phyloP scores from a whole-genome alignment of 2,329 filamentous ascomycete species.

The Eurotiales sp. region DNA sequence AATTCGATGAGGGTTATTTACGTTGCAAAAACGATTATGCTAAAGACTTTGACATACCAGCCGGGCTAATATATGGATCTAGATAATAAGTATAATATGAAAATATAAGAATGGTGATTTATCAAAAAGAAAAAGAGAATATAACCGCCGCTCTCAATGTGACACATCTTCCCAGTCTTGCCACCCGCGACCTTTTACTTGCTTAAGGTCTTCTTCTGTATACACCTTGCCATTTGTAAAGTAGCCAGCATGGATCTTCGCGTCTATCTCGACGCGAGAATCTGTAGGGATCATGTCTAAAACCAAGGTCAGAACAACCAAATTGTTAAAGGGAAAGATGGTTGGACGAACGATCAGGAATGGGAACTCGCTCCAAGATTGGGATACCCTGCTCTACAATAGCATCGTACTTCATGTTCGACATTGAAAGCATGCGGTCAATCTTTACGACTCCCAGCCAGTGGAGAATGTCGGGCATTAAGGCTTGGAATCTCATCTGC shows the following conservation, averaged over 20 bases:
- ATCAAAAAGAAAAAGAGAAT: too few relatives aligned
- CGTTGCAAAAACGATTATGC: too few relatives aligned
- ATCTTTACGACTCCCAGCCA: conserved; percentile 99
- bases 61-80: too few relatives aligned
- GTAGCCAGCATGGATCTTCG: conserved; percentile 88
- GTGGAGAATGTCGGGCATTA: conserved; percentile 97
- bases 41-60: too few relatives aligned
- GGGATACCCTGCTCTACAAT: conserved; percentile 55
- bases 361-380: conserved; percentile 83
- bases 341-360: conserved; percentile 58
- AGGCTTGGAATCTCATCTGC: conserved; percentile 97
- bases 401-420: conserved; percentile 62
- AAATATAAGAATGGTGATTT: too few relatives aligned
- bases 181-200: conserved; percentile 87
- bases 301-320: too few relatives aligned
- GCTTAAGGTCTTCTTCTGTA: conserved; percentile 77
- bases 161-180: conserved; percentile 64
- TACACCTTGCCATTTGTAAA: conserved; percentile 87
- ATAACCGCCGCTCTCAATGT: too few relatives aligned
- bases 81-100: too few relatives aligned
- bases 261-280: conserved; percentile 96
- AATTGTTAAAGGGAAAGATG: background rate
- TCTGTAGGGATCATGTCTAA: conserved; percentile 86
- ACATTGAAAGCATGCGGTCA: conserved; percentile 97
- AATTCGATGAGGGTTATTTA: too few relatives aligned